Percentiles rank a stretch among this genome's conserved stretches.
These are phyloP conservation scores for Agrostemma githago DNA, from an alignment of 148 eudicot species.

Conservation along the genomic window DNA sequence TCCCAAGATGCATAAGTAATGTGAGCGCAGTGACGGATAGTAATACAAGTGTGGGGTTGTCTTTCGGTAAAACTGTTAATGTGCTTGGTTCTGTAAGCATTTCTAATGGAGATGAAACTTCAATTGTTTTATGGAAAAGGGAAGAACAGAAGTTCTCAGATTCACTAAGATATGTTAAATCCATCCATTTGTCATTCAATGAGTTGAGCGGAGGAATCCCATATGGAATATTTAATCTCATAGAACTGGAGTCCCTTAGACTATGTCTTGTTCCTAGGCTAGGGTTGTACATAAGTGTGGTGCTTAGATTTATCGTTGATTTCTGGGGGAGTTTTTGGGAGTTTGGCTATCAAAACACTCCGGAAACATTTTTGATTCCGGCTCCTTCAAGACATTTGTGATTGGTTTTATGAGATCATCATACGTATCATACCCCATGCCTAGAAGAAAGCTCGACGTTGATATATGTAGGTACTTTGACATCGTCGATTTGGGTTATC, in stretches of 20 bases:
- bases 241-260: slow-evolving; percentile 1
- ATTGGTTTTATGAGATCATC: no score
- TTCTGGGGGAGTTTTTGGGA: no score
- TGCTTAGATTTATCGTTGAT: no score
- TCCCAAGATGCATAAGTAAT: slow-evolving; percentile 12
- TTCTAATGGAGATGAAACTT: background rate
- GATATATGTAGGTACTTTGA: no score
- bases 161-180: slow-evolving; percentile 4
- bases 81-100: background rate
- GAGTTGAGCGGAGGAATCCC: slow-evolving; percentile 17
- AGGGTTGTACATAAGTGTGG: no score
- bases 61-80: background rate
- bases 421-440: no score
- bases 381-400: no score
- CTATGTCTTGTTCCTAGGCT: no score
- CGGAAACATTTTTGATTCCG: no score
- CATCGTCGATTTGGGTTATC: no score
- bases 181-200: slow-evolving; percentile 14
- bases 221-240: slow-evolving; percentile 3
- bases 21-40: slow-evolving; percentile 14
- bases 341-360: no score
- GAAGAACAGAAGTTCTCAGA: slow-evolving; percentile 12
- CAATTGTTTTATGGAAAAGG: slow-evolving; percentile 19
- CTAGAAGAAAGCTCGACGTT: no score
- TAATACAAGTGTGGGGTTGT: background rate